Evolutionary conservation across 441 rosid species (phyloP).

Genomic region (Omphalea diandra): DNA sequence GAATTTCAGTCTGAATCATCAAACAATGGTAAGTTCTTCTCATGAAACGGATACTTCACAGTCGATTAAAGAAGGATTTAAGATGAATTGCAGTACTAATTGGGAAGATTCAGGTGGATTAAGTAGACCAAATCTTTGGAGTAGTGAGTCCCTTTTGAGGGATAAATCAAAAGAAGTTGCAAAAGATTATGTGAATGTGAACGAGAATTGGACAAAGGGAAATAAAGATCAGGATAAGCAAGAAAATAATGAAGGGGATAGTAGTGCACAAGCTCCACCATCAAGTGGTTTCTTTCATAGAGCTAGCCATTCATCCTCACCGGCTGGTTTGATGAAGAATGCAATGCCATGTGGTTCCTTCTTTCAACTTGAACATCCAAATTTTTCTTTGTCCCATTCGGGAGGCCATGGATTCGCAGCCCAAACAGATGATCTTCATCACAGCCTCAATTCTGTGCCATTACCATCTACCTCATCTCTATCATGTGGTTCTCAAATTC

Average conservation of each 20-base stretch:
- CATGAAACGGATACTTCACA: conserved; percentile 29
- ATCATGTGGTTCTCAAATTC: conserved; percentile 45
- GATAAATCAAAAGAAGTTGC: conserved; percentile 34
- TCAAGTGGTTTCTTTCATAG: conserved; percentile 28
- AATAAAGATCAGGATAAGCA: conserved; percentile 30
- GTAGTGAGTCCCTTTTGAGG: conserved; percentile 29
- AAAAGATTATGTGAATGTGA: conserved; percentile 24
- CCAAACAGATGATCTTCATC: conserved; percentile 39
- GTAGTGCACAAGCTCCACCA: conserved; percentile 27
- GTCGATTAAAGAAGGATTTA: conserved; percentile 44
- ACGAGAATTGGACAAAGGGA: conserved; percentile 27
- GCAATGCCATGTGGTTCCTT: conserved; percentile 38
- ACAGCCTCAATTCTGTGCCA: conserved; percentile 42
- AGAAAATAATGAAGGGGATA: conserved; percentile 31
- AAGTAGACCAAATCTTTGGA: conserved; percentile 35
- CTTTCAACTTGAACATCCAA: conserved; percentile 50
- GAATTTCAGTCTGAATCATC: conserved; percentile 38
- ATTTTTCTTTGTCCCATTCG: conserved; percentile 52
- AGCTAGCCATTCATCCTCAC: conserved; percentile 32
- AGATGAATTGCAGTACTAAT: conserved; percentile 25
- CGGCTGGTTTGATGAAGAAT: conserved; percentile 38
- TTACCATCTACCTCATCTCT: conserved; percentile 49
- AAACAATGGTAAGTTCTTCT: conserved; percentile 28
- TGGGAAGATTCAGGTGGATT: conserved; percentile 31
- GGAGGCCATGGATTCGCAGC: conserved; percentile 50